Evolutionary conservation across 2,329 filamentous ascomycete genomes (phyloP), one percentile per base, ranked within the genome.

Genomic region (Hypoxylon sp.): DNA sequence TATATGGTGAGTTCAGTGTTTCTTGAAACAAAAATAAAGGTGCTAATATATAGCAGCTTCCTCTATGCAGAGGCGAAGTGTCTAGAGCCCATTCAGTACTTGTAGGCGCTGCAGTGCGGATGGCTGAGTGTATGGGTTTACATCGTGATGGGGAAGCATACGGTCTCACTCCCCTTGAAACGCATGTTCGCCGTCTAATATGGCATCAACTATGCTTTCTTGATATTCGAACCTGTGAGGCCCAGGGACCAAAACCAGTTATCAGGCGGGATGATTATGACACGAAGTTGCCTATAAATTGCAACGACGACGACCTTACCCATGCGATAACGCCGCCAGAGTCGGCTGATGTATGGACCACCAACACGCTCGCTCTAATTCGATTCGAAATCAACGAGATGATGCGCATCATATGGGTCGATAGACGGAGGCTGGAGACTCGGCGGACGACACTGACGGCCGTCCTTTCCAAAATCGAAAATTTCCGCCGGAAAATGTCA

Each of bases 121-220:
- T 93, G 75, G 91, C 90, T 5, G 89, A 93, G 78, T 93, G 90
- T 72, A 92, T 93, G 89, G 90, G 90, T 1, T 79, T 93, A 16
- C 89, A 93, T 73, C 85, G 89, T 7, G 91, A 93, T 68, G 89
- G 89, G 14, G 84, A 87, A 44, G 82, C 84, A 8, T 93, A 91
- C 71, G 87, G 85, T 1, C 83, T 91, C 60, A 86, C 83, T 2
- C 84, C 91, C 0, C 79, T 93, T 2, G 91, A 93, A 70, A 89
- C 87, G 0, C 90, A 93, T 55, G 82, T 93, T 2, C 86, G 91
- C 11, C 86, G 91, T 3, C 79, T 93, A 38, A 82, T 93, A 32
- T 93, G 91, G 91, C 89, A 93, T 74, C 91, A 93, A 71, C 82
- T 94, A 18, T 93, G 90, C 76, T 92, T 92, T 74, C 82, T 94